Conservation (phyloP, 164 flowering plant species). For the Berberis vulgaris region DNA sequence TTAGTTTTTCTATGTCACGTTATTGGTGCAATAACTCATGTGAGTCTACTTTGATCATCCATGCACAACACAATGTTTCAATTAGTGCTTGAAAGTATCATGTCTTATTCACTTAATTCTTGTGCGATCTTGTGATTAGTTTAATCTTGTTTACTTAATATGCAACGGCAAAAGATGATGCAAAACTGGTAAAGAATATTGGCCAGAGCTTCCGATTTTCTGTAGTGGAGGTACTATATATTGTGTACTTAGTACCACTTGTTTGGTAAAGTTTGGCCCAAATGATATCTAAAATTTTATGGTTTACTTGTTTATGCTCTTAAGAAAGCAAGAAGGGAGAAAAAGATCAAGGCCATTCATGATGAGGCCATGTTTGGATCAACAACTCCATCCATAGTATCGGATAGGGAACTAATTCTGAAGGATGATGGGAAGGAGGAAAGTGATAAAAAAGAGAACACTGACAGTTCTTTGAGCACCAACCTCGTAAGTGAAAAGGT, state of each 20-base stretch:
- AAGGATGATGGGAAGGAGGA: slow-evolving; percentile 18
- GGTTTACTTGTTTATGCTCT: slow-evolving; percentile 2
- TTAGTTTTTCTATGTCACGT: too few relatives aligned
- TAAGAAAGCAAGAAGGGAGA: slow-evolving; percentile 61
- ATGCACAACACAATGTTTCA: neutral
- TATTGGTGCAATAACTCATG: too few relatives aligned
- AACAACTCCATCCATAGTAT: slow-evolving; percentile 12
- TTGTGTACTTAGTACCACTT: neutral
- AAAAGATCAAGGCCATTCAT: slow-evolving; percentile 65
- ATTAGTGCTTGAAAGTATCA: neutral
- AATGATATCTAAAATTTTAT: neutral
- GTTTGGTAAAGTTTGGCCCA: neutral
- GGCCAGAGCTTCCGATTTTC: slow-evolving; percentile 78
- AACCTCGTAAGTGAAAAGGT: slow-evolving; percentile 72
- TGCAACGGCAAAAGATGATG: slow-evolving; percentile 86
- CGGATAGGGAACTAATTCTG: slow-evolving; percentile 24
- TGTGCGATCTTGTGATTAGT: neutral
- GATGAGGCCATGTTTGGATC: slow-evolving; percentile 92
- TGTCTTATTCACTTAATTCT: neutral
- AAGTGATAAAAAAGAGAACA: slow-evolving; percentile 13
- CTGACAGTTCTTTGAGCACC: slow-evolving; percentile 15
- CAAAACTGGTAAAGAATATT: slow-evolving; percentile 53
- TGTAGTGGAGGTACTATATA: slow-evolving; percentile 55
- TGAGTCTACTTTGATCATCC: too few relatives aligned
- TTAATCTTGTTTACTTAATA: neutral